Evolutionary conservation across 2,329 filamentous ascomycete genomes (phyloP).

Genomic region (Cercospora nicotianae): DNA sequence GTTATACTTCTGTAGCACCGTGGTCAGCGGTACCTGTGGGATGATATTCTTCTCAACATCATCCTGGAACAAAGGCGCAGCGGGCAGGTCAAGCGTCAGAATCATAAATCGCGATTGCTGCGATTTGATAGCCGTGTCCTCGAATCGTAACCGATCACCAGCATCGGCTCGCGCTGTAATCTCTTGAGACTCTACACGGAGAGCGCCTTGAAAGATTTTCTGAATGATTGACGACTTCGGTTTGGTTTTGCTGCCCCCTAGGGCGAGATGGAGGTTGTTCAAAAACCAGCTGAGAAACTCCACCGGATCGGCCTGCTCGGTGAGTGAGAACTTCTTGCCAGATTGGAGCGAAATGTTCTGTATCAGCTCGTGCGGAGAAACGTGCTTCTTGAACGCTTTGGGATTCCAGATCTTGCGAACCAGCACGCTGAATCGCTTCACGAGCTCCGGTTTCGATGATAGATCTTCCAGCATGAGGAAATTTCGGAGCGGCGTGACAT

Average conservation of each 20-base stretch:
- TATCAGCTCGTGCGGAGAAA: slow-evolving; percentile 93
- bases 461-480: slow-evolving; percentile 89
- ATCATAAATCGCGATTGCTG: slow-evolving; percentile 82
- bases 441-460: slow-evolving; percentile 71
- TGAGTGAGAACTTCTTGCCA: slow-evolving; percentile 88
- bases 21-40: slow-evolving; percentile 80
- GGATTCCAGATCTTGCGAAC: slow-evolving; percentile 98
- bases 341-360: slow-evolving; percentile 91
- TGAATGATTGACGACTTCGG: slow-evolving; percentile 85
- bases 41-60: slow-evolving; percentile 95
- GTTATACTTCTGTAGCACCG: slow-evolving; percentile 89
- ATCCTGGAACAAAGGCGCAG: slow-evolving; percentile 93
- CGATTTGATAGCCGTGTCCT: slow-evolving; percentile 82
- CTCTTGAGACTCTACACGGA: slow-evolving; percentile 89
- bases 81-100: slow-evolving; percentile 86
- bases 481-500: slow-evolving; percentile 86
- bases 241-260: slow-evolving; percentile 86
- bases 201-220: slow-evolving; percentile 85
- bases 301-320: slow-evolving; percentile 87
- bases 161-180: slow-evolving; percentile 90
- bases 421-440: slow-evolving; percentile 82
- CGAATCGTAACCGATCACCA: slow-evolving; percentile 84
- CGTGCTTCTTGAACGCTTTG: slow-evolving; percentile 91
- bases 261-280: slow-evolving; percentile 87
- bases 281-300: slow-evolving; percentile 98